Base-by-base conservation (phyloP, 805 yeast species). In the Blastobotrys parvus region DNA sequence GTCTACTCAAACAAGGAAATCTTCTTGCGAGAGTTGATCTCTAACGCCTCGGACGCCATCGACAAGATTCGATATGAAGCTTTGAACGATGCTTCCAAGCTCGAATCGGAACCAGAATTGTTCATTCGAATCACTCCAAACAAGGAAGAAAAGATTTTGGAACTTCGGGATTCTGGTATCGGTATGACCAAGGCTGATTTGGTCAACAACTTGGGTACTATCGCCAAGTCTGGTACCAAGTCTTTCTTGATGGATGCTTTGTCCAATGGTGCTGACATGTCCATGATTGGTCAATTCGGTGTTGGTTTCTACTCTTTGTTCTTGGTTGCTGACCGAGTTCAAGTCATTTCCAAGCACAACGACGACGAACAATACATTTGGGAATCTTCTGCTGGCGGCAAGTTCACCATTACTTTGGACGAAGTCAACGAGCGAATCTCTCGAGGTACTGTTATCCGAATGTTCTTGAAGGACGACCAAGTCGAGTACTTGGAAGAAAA, bases 241-340 rank as follows among this genome's bases (percentile, higher is more conserved):
- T 87, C 95, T 58, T 92, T 92, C 71, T 48, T 61, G 30, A 92
- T 92, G 98, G 98, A 92, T 75, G 98, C 98, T 56, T 77, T 94
- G 55, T 82, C 95, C 55, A 97, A 97, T 54, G 98, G 98, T 74
- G 98, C 99, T 50, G 99, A 92, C 69, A 97, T 92, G 51, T 89
- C 97, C 53, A 92, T 92, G 98, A 92, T 92, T 74, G 99, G 99
- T 79, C 98, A 92, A 75, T 92, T 92, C 76, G 99, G 99, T 88
- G 98, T 92, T 60, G 99, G 99, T 81, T 92, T 92, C 90, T 92
- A 92, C 82, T 92, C 99, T 44, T 77, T 90, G 57, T 92, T 92
- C 85, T 79, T 92, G 75, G 98, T 92, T 65, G 97, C 98, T 60
- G 99, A 92, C 75, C 86, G 79, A 59, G 98, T 92, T 53, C 96